Base-by-base conservation (phyloP, 2,329 filamentous ascomycete genomes). In the Stagonosporopsis tanaceti region DNA sequence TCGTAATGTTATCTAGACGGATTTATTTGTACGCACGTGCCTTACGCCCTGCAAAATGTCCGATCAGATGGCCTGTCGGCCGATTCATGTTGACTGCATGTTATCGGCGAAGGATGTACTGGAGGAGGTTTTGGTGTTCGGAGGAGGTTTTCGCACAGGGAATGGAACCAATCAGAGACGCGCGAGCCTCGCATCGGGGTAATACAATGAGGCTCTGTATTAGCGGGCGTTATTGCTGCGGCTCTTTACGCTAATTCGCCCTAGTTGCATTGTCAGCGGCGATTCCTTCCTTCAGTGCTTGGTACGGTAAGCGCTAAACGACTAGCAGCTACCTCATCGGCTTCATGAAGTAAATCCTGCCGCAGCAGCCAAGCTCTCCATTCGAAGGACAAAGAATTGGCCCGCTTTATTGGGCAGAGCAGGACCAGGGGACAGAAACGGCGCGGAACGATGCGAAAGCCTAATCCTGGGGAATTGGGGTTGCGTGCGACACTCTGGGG, bases 361-460 rank as follows among this genome's bases (percentile, higher is more conserved):
- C 53, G 53, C 54, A 22, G 34, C 27, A 2, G 35, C 2, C 11
- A 12, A 15, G 14, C 2, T 37, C 37, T 22, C n/a, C 32, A 35
- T n/a, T 17, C 38, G 34, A 24, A 54, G n/a, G 11, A 27, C 22
- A 2, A 42, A 22, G 20, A 53, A 53, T 45, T 25, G 20, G 15
- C 34, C 40, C 25, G 32, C 39, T 11, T 35, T 42, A 37, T 45
- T 53, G 45, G 48, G 37, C 34, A 35, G 11, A 17, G 17, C 25
- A 30, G 14, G 14, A 24, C 47, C 39, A 50, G 55, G 50, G 46
- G 15, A 32, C 52, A 53, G 42, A 56, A 53, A 60, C 57, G 57
- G 54, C 41, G 53, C 66, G 66, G 66, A 61, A 66, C 63, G 60
- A 62, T 52, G 63, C 66, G 64, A 59, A 59, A 41, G 42, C 53